These are phyloP conservation scores for Cicer arietinum DNA, from an alignment of 306 rosid genomes.

Conservation along the genomic window DNA sequence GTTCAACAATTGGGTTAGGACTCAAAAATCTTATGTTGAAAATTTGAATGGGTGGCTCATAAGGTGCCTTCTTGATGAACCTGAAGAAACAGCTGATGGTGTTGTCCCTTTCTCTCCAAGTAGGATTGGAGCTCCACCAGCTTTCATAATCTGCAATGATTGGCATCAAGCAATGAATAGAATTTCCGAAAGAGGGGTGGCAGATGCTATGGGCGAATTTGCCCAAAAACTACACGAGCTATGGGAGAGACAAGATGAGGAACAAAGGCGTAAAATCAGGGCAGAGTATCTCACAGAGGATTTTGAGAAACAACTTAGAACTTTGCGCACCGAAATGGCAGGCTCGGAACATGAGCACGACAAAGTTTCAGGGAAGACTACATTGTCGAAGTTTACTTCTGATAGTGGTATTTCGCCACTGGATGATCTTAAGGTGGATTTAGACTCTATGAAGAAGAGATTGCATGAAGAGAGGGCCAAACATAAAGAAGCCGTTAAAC, in stretches of 20 bases:
- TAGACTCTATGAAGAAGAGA: constrained; percentile 79
- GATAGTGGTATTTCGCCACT: constrained; percentile 80
- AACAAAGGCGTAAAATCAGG: constrained; percentile 76
- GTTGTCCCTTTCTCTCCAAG: constrained; percentile 91
- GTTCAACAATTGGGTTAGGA: constrained; percentile 84
- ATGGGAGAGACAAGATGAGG: constrained; percentile 95
- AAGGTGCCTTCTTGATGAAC: constrained; percentile 73
- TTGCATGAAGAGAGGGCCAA: constrained; percentile 78
- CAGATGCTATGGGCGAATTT: constrained; percentile 74
- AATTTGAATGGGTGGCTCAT: constrained; percentile 89
- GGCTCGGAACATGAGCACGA: constrained; percentile 59
- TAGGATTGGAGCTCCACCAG: constrained; percentile 83
- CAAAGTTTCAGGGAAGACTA: constrained; percentile 51
- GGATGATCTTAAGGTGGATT: constrained; percentile 89
- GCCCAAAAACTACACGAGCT: constrained; percentile 76
- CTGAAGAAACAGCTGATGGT: constrained; percentile 90
- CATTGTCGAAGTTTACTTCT: constrained; percentile 59
- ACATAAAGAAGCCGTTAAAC: constrained; percentile 78
- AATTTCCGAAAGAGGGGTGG: constrained; percentile 77
- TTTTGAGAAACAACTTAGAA: constrained; percentile 72
- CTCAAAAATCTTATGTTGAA: constrained; percentile 83
- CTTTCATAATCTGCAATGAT: constrained; percentile 84
- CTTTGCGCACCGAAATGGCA: constrained; percentile 64
- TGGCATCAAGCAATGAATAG: constrained; percentile 92
- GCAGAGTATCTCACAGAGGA: constrained; percentile 78